Conservation (phyloP, 2,329 filamentous ascomycete genomes). For the Dendrostoma leiphaemia region DNA sequence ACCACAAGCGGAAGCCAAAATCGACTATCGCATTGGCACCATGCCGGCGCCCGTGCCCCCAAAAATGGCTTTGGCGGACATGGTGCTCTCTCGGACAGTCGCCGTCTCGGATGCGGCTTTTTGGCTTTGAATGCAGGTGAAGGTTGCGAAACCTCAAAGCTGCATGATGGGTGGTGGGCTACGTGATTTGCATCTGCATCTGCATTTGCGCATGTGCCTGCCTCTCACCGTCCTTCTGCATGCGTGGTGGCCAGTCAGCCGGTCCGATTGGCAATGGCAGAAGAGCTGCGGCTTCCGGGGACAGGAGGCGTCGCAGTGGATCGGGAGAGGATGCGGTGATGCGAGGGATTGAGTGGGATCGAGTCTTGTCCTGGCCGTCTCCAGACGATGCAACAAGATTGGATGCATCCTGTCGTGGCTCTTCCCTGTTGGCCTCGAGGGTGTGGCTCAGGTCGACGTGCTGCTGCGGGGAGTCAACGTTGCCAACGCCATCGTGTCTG, state of each 20-base stretch:
- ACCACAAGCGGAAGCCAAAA: slow-evolving; percentile 9
- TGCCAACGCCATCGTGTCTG: not conserved
- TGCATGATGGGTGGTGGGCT: slow-evolving; percentile 4
- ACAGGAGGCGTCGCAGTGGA: not conserved
- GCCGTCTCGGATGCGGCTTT: not conserved
- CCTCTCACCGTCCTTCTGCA: slow-evolving; percentile 19
- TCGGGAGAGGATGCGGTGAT: not conserved
- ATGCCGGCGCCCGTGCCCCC: not conserved
- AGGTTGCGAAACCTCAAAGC: not conserved
- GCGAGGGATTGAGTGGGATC: no score
- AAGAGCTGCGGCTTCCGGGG: slow-evolving; percentile 12
- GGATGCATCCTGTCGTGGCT: slow-evolving; percentile 2
- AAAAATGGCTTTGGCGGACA: not conserved
- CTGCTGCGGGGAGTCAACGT: not conserved
- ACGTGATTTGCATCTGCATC: no score
- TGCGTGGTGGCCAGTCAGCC: slow-evolving; percentile 8
- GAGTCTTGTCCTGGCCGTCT: not conserved
- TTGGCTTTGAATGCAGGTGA: slow-evolving; percentile 2
- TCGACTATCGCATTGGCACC: not conserved
- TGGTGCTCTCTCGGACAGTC: not conserved
- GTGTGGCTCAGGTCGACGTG: not conserved
- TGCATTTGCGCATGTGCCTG: no score
- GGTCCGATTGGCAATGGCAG: no score
- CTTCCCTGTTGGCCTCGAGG: not conserved
- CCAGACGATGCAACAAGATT: not conserved